These are phyloP conservation scores for Mixia osmundae DNA, from an alignment of 1,284 basidiomycete species.

Conservation along the genomic window DNA sequence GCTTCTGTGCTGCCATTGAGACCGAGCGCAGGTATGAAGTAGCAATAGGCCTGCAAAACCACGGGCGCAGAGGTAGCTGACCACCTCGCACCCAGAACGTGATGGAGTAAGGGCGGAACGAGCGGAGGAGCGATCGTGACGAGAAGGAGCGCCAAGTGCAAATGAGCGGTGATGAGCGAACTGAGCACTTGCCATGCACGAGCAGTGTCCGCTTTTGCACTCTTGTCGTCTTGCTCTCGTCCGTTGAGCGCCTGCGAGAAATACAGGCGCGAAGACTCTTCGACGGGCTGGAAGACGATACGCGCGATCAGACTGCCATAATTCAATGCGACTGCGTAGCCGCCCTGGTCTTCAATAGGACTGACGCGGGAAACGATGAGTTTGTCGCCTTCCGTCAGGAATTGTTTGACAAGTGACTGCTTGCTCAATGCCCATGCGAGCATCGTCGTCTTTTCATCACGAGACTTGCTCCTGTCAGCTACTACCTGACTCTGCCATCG, in stretches of 20 bases:
- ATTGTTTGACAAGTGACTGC: slow-evolving; percentile 75
- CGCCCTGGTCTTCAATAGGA: slow-evolving; percentile 62
- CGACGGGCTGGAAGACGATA: slow-evolving; percentile 74
- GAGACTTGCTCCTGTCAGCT: background rate
- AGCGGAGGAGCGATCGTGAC: slow-evolving; percentile 30
- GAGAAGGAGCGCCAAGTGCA: slow-evolving; percentile 43
- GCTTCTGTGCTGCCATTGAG: slow-evolving; percentile 74
- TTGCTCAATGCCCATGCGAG: slow-evolving; percentile 55
- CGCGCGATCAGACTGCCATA: slow-evolving; percentile 85
- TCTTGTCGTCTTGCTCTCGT: background rate
- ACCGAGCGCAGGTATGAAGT: slow-evolving; percentile 59
- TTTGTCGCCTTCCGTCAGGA: slow-evolving; percentile 88
- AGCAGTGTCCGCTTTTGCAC: background rate
- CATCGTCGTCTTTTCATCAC: background rate
- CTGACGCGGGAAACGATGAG: slow-evolving; percentile 61
- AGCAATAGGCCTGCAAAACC: slow-evolving; percentile 46
- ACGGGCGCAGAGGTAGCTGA: slow-evolving; percentile 41
- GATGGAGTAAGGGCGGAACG: slow-evolving; percentile 37
- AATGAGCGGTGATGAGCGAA: slow-evolving; percentile 38
- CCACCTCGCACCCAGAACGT: slow-evolving; percentile 44
- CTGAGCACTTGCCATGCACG: background rate
- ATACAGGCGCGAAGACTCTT: slow-evolving; percentile 65
- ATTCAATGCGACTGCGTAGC: slow-evolving; percentile 79
- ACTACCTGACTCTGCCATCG: slow-evolving; percentile 14
- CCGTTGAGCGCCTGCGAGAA: slow-evolving; percentile 33